These are phyloP conservation scores for Russula sp. DNA, from an alignment of 768 basidiomycete genomes.

Conservation along the genomic window DNA sequence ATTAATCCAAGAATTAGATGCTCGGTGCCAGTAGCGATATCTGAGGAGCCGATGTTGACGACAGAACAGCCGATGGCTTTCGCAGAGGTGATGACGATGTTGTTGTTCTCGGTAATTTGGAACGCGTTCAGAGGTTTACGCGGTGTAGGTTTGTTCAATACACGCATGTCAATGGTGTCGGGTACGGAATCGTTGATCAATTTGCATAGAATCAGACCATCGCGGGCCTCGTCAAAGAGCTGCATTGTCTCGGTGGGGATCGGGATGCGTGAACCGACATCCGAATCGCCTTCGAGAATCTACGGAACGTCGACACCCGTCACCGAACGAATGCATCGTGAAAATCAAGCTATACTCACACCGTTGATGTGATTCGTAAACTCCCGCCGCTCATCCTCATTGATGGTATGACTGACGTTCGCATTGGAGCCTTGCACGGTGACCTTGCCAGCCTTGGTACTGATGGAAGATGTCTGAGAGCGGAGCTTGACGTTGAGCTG, in stretches of 20 bases:
- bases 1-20: constrained; percentile 96
- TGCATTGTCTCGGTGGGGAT: constrained; percentile 98
- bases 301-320: constrained; percentile 29
- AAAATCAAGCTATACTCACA: constrained; percentile 38
- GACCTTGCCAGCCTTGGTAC: constrained; percentile 79
- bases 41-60: constrained; percentile 94
- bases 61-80: constrained; percentile 98
- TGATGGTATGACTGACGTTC: constrained; percentile 94
- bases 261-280: constrained; percentile 74
- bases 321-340: neutral
- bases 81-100: constrained; percentile 96
- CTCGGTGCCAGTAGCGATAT: constrained; percentile 88
- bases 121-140: constrained; percentile 91
- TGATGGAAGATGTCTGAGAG: constrained; percentile 34
- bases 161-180: constrained; percentile 97
- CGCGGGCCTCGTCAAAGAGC: constrained; percentile 92
- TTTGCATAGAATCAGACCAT: constrained; percentile 95
- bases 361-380: constrained; percentile 99
- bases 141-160: constrained; percentile 79
- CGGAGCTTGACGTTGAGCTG: constrained; percentile 80
- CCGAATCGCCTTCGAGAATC: constrained; percentile 88
- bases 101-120: constrained; percentile 99
- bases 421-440: constrained; percentile 92
- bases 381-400: constrained; percentile 90
- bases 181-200: constrained; percentile 99